Evolutionary conservation across 2,329 filamentous ascomycete species (phyloP), one percentile per base, ranked within the genome.

Genomic region (Diaporthe vexans): DNA sequence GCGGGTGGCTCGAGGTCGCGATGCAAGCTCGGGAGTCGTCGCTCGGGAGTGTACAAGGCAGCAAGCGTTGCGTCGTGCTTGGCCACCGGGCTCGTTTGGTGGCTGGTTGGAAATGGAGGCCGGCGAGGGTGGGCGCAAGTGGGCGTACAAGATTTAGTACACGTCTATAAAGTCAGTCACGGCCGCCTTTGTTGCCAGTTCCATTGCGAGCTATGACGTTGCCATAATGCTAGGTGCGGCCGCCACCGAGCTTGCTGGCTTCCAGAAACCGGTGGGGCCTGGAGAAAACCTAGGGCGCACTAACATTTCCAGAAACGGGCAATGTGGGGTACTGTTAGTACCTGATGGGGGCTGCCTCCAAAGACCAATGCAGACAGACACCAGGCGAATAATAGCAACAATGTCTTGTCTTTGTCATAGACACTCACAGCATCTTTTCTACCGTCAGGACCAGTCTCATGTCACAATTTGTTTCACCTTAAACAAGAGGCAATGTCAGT

Each of bases 151-250:
- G 37, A 43, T 35, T 4, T 52, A 21, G 43, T 29, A 43, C 19
- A 35, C 46, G 67, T 19, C 67, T 57, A 29, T 37, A 35, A 46
- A 51, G 24, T 17, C 56, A 51, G 24, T 17, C 56, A 48, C 40
- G 48, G 26, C 19, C 40, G 21, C 37, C 26, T 46, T 48, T 71
- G 68, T 29, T 40, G 40, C 68, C 26, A 61, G 69, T 40, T n/a
- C 43, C 19, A 9, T 40, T 63, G 26, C 24, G 51, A 61, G 54
- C 58, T 54, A 72, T 72, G 69, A 72, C 69, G 69, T 72, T 72
- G 69, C 51, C 57, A 21, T 46, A 59, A 72, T 52, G 15, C 52
- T 26, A 29, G 61, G 61, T 46, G 26, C 46, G 19, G 43, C 59
- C 24, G 33, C 40, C 24, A 48, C 40, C 17, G 21, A 52, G 29